Conservation (phyloP, 169 alveolate genomes). For the Eimeria nieschulzi region DNA sequence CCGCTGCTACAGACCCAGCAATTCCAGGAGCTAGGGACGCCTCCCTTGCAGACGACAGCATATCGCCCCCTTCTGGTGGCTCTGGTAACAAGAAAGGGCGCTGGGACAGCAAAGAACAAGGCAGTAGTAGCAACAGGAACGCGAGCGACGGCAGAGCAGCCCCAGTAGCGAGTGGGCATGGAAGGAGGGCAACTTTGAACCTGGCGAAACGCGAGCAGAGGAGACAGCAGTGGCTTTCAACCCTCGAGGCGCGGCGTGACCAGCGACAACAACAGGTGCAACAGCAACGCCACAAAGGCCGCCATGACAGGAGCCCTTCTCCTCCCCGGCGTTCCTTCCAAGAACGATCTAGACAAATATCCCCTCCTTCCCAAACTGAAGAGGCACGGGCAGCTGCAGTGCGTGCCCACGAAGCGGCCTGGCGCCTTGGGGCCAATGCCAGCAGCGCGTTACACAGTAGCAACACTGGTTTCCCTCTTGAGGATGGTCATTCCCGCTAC, state of each 20-base stretch:
- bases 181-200: conserved; percentile 42
- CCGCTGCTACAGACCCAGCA: conserved; percentile 18
- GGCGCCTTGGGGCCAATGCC: neutral
- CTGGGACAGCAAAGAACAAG: conserved; percentile 64
- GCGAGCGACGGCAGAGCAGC: conserved; percentile 42
- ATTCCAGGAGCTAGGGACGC: conserved; percentile 2
- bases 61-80: conserved; percentile 6
- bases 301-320: conserved; percentile 58
- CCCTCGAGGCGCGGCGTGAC: conserved; percentile 70
- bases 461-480: neutral
- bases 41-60: neutral
- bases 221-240: conserved; percentile 65
- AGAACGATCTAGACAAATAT: conserved; percentile 44
- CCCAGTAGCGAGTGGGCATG: conserved; percentile 4
- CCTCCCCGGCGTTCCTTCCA: conserved; percentile 62
- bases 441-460: neutral
- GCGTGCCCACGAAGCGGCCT: neutral
- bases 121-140: neutral
- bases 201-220: conserved; percentile 70
- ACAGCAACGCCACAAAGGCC: conserved; percentile 35
- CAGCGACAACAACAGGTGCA: conserved; percentile 59
- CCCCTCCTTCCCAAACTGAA: conserved; percentile 8
- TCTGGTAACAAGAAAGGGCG: conserved; percentile 65
- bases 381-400: neutral
- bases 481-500: too few species aligned